These are phyloP conservation scores for Sphaerulina musiva DNA, from an alignment of 2,329 filamentous ascomycete species.

Conservation along the genomic window DNA sequence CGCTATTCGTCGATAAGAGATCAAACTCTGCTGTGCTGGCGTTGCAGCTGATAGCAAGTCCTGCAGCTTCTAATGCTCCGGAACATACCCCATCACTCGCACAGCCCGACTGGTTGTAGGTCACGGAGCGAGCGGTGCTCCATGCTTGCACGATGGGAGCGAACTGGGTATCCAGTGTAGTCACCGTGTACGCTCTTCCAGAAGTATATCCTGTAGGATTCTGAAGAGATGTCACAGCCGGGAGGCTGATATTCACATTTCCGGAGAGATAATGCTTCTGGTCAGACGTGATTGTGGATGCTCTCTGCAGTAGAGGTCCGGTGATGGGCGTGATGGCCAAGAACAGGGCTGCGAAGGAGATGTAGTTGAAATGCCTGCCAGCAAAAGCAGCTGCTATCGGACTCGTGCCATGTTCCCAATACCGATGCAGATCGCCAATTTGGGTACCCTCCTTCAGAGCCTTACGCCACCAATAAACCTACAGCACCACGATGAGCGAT, in stretches of 20 bases:
- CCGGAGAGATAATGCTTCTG: slow-evolving; percentile 7
- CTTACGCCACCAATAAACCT: slow-evolving; percentile 18
- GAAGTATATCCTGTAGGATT: slow-evolving; percentile 12
- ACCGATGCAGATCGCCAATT: slow-evolving; percentile 16
- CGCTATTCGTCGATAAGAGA: background rate
- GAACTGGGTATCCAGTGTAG: slow-evolving; percentile 9
- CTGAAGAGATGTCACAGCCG: slow-evolving; percentile 8
- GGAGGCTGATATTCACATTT: slow-evolving; percentile 4
- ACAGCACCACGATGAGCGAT: background rate
- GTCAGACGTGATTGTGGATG: slow-evolving; percentile 13
- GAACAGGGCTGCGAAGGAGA: slow-evolving; percentile 17
- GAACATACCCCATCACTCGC: slow-evolving; percentile 12
- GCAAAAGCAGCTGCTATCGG: slow-evolving; percentile 13
- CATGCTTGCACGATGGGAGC: slow-evolving; percentile 12
- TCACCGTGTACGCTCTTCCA: slow-evolving; percentile 14
- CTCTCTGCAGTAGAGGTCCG: slow-evolving; percentile 15
- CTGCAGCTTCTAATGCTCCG: slow-evolving; percentile 12
- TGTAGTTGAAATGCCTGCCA: slow-evolving; percentile 15
- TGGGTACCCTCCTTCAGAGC: slow-evolving; percentile 16
- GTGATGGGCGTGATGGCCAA: slow-evolving; percentile 16
- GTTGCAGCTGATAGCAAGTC: slow-evolving; percentile 15
- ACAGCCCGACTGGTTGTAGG: slow-evolving; percentile 10
- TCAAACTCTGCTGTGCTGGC: slow-evolving; percentile 12
- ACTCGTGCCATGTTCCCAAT: slow-evolving; percentile 16
- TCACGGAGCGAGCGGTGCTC: slow-evolving; percentile 8